phyloP scores from a whole-genome alignment of 176 grass and related monocot genomes.

The Pontederia paniculata region DNA sequence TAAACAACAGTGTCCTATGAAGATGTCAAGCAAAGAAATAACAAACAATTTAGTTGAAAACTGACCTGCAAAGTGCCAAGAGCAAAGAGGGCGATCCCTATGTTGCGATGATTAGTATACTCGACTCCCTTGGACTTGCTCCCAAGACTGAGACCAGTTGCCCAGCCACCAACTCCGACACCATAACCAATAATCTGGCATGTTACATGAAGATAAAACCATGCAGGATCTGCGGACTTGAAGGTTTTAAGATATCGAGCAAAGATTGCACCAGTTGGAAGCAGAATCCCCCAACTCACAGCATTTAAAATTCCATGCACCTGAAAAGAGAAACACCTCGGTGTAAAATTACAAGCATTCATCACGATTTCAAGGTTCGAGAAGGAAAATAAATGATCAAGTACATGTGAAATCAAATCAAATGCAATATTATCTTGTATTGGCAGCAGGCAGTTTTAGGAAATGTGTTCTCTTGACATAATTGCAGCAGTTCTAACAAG shows the following conservation, averaged over 20 bases:
- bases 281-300: conserved; percentile 64
- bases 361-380: background rate
- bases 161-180: conserved; percentile 60
- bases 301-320: conserved; percentile 68
- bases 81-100: conserved; percentile 36
- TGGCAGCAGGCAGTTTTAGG: too few species aligned
- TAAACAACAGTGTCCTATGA: background rate
- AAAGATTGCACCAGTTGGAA: conserved; percentile 49
- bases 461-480: too few species aligned
- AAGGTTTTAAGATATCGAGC: conserved; percentile 71
- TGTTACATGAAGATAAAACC: conserved; percentile 67
- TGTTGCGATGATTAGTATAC: conserved; percentile 36
- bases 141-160: conserved; percentile 56
- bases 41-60: background rate
- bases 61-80: conserved; percentile 49
- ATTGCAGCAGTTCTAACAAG: too few species aligned
- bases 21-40: background rate
- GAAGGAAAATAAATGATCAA: too few species aligned
- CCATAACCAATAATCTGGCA: conserved; percentile 51
- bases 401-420: background rate
- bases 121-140: conserved; percentile 43
- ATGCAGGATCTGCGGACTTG: conserved; percentile 49
- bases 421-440: too few species aligned
- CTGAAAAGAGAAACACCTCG: conserved; percentile 11
- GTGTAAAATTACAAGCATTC: background rate